Conservation (phyloP, 352 stramenopile genomes). For the Achlya hypogyna region DNA sequence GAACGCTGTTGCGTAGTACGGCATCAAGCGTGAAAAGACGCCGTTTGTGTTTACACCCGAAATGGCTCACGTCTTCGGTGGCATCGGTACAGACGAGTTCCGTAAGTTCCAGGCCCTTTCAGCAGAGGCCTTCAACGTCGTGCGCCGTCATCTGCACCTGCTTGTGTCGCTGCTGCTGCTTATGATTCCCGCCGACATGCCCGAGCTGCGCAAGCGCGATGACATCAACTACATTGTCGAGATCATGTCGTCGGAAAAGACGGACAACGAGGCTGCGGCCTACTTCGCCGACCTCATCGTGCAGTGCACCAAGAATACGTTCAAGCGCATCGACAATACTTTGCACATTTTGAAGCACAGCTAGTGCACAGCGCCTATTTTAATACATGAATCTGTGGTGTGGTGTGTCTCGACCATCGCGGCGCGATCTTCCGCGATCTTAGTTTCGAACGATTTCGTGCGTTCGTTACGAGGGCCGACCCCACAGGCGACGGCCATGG, state of each 20-base stretch:
- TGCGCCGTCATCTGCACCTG: conserved; percentile 14
- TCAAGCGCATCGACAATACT: conserved; percentile 7
- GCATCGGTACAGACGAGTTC: conserved; percentile 20
- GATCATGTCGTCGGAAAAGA: conserved; percentile 51
- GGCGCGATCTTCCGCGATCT: neutral
- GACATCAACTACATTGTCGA: conserved; percentile 22
- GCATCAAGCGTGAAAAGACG: conserved; percentile 68
- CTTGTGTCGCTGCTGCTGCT: conserved; percentile 18
- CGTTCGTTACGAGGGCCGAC: neutral
- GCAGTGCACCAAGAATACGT: conserved; percentile 3
- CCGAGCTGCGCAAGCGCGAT: neutral
- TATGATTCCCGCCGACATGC: conserved; percentile 22
- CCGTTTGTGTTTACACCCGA: conserved; percentile 84
- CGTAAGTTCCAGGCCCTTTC: neutral
- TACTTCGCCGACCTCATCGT: neutral
- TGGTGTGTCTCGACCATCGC: too few relatives aligned
- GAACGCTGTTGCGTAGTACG: conserved; percentile 30
- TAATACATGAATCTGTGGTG: too few relatives aligned
- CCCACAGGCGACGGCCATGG: neutral
- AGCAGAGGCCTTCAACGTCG: conserved; percentile 16
- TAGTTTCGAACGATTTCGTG: too few relatives aligned
- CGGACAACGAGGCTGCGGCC: neutral
- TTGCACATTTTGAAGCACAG: conserved; percentile 8
- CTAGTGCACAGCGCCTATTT: neutral
- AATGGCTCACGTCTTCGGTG: conserved; percentile 79